These are phyloP conservation scores for Passalora sequoiae DNA, from an alignment of 2,329 filamentous ascomycete genomes.

Conservation along the genomic window DNA sequence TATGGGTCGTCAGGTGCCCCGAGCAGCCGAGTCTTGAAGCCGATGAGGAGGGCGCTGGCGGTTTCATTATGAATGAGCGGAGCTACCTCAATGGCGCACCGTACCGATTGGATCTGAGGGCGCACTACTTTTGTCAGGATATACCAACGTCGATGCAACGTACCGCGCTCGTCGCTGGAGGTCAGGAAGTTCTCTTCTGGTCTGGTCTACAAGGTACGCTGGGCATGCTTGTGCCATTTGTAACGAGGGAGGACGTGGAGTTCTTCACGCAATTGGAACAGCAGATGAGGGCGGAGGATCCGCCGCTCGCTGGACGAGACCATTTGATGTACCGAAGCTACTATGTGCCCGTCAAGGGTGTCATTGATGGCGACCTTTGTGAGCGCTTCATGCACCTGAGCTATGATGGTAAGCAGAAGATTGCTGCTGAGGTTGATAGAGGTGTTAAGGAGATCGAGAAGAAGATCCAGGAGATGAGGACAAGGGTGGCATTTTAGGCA, in stretches of 20 bases:
- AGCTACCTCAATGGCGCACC: slow-evolving; percentile 85
- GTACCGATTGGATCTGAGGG: slow-evolving; percentile 76
- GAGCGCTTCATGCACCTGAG: slow-evolving; percentile 81
- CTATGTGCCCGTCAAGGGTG: slow-evolving; percentile 91
- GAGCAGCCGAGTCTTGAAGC: slow-evolving; percentile 80
- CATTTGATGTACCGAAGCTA: slow-evolving; percentile 94
- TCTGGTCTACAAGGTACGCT: slow-evolving; percentile 91
- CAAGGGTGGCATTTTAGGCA: slow-evolving; percentile 35
- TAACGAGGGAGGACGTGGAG: slow-evolving; percentile 86
- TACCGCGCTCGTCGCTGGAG: slow-evolving; percentile 82
- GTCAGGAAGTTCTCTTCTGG: slow-evolving; percentile 88
- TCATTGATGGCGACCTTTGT: slow-evolving; percentile 94
- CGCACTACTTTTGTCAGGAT: slow-evolving; percentile 86
- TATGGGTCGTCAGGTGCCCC: slow-evolving; percentile 87
- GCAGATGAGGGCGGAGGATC: slow-evolving; percentile 78
- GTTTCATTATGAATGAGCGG: slow-evolving; percentile 85
- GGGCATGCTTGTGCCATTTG: slow-evolving; percentile 86
- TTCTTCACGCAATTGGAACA: slow-evolving; percentile 95
- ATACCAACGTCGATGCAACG: slow-evolving; percentile 88
- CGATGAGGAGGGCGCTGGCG: slow-evolving; percentile 84
- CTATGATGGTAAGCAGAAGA: slow-evolving; percentile 88
- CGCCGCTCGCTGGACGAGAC: slow-evolving; percentile 84
- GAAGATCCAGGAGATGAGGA: slow-evolving; percentile 60
- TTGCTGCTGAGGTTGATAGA: slow-evolving; percentile 86
- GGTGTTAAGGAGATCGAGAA: slow-evolving; percentile 90